phyloP scores from a whole-genome alignment of 371 early-diverging fungal genomes.

The Mortierella sp. region DNA sequence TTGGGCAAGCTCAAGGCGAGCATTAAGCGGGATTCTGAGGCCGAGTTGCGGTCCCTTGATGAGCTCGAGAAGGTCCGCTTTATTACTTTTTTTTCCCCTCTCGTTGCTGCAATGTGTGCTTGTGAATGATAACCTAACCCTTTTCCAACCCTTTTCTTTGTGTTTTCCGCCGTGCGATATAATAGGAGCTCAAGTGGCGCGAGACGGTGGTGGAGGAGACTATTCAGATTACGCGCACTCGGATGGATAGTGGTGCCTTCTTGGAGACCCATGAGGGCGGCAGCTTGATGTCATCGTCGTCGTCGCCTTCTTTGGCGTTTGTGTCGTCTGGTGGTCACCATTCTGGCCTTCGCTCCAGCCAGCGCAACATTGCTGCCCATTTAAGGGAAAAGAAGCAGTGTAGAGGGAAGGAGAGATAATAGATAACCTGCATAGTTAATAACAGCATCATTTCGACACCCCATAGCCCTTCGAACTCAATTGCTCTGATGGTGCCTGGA shows the following conservation, averaged over 20 bases:
- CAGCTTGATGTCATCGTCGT: not conserved
- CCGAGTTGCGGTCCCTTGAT: constrained; percentile 18
- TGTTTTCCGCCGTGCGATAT: not conserved
- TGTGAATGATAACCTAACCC: not conserved
- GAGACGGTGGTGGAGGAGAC: constrained; percentile 22
- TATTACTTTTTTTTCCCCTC: not conserved
- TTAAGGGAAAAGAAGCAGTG: not conserved
- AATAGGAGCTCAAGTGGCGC: constrained; percentile 27
- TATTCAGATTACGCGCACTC: constrained; percentile 17
- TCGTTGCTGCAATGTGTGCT: not conserved
- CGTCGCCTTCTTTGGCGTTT: not conserved
- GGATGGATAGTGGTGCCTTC: constrained; percentile 41
- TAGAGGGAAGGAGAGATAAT: not conserved
- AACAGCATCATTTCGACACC: too few relatives aligned
- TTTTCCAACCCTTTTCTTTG: not conserved
- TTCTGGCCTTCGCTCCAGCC: too few relatives aligned
- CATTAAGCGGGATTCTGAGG: constrained; percentile 23
- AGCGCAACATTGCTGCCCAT: not conserved
- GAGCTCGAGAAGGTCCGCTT: constrained; percentile 26
- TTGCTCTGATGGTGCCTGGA: too few relatives aligned
- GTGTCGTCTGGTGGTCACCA: not conserved
- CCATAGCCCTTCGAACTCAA: too few relatives aligned
- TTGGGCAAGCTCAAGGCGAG: constrained; percentile 11
- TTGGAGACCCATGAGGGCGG: constrained; percentile 14
- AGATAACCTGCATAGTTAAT: not conserved